Evolutionary conservation across 2,329 filamentous ascomycete species (phyloP).

Genomic region (Aspergillus tubingensis): DNA sequence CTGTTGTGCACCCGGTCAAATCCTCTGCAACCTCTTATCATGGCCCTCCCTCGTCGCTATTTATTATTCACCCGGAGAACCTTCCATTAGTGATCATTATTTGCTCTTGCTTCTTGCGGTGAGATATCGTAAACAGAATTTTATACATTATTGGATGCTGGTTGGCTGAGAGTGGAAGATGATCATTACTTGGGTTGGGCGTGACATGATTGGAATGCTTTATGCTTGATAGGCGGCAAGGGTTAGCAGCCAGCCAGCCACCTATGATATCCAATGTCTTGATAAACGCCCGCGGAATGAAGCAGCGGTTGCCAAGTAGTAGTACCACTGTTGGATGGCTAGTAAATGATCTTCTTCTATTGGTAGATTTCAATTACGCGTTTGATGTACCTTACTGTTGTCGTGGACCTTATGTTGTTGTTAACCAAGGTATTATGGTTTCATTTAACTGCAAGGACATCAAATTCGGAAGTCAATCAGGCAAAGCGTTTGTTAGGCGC

Average conservation of each 20-base stretch:
- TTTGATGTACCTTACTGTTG: background rate
- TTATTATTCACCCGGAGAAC: background rate
- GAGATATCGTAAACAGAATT: background rate
- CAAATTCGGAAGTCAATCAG: background rate
- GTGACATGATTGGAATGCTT: background rate
- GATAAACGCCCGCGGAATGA: background rate
- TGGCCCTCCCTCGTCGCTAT: background rate
- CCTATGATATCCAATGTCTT: background rate
- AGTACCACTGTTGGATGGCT: background rate
- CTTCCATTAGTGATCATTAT: background rate
- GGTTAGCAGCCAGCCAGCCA: background rate
- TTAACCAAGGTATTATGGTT: background rate
- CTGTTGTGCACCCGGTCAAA: no score
- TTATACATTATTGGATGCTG: background rate
- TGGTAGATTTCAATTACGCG: background rate
- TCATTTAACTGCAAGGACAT: background rate
- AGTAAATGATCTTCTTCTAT: background rate
- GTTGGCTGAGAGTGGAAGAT: background rate
- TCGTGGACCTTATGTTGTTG: no score
- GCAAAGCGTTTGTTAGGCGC: background rate
- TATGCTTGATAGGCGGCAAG: background rate
- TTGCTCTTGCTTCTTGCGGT: background rate
- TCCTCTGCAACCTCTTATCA: background rate
- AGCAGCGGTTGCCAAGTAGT: background rate
- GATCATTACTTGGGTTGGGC: background rate